Conservation (phyloP, 495 filamentous ascomycete species). For the Hyaloscypha variabilis region DNA sequence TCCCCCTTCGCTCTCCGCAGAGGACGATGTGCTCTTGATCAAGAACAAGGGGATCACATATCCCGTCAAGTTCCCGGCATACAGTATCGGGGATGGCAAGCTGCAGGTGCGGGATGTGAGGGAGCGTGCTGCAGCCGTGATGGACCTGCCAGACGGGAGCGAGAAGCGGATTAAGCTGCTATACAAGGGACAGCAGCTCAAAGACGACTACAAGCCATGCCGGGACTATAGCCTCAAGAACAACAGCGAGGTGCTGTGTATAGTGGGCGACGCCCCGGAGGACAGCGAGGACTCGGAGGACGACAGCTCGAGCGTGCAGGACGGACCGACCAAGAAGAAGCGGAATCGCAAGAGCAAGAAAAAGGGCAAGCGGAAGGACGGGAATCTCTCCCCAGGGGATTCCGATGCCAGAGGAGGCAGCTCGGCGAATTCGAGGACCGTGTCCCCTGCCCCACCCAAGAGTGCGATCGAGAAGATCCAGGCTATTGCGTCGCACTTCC, state of each 20-base stretch:
- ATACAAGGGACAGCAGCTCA: constrained; percentile 80
- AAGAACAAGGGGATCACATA: constrained; percentile 72
- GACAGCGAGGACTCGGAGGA: constrained; percentile 37
- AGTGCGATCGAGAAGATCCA: constrained; percentile 72
- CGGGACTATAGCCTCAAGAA: constrained; percentile 78
- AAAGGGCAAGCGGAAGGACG: constrained; percentile 38
- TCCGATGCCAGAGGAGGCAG: background rate
- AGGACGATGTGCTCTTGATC: constrained; percentile 79
- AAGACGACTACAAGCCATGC: constrained; percentile 64
- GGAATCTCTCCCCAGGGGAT: constrained; percentile 29
- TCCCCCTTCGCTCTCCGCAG: constrained; percentile 42
- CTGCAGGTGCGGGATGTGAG: constrained; percentile 70
- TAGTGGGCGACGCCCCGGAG: constrained; percentile 49
- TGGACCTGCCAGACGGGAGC: constrained; percentile 52
- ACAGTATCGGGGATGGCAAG: constrained; percentile 77
- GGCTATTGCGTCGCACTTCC: constrained; percentile 66
- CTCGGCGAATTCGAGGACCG: constrained; percentile 32
- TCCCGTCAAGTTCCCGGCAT: constrained; percentile 77
- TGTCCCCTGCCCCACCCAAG: constrained; percentile 38
- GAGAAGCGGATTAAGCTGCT: constrained; percentile 70
- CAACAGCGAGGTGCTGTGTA: constrained; percentile 73
- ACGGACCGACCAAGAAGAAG: constrained; percentile 42
- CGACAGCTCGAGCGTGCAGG: constrained; percentile 35
- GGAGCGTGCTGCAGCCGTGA: constrained; percentile 62
- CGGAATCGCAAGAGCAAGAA: constrained; percentile 49